Percentiles rank a stretch among this genome's conserved stretches.
These are phyloP conservation scores for Pseudogymnoascus sp. DNA, from an alignment of 2,329 filamentous ascomycete species.

Conservation along the genomic window DNA sequence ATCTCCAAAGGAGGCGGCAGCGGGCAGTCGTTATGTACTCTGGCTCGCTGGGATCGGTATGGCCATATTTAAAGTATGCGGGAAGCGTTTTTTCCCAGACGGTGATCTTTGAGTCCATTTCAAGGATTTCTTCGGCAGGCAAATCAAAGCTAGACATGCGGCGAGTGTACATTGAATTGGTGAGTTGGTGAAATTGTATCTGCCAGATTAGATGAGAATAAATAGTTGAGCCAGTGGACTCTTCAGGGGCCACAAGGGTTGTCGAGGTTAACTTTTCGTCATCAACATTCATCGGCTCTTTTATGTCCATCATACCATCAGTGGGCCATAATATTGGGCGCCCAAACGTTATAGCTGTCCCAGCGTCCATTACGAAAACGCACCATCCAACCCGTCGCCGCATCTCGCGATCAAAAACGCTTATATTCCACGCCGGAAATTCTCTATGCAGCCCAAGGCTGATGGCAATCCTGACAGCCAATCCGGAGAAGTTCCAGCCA, in stretches of 20 bases:
- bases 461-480: conserved; percentile 39
- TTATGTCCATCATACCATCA: conserved; percentile 26
- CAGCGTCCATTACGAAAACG: conserved; percentile 36
- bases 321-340: conserved; percentile 26
- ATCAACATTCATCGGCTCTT: conserved; percentile 28
- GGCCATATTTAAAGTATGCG: conserved; percentile 20
- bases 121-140: conserved; percentile 23
- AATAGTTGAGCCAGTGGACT: conserved; percentile 14
- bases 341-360: conserved; percentile 38
- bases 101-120: conserved; percentile 27
- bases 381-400: conserved; percentile 34
- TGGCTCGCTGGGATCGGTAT: conserved; percentile 14
- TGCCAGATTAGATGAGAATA: neutral
- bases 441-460: conserved; percentile 39
- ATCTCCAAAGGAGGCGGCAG: neutral
- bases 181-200: conserved; percentile 6
- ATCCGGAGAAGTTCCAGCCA: conserved; percentile 39
- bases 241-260: neutral
- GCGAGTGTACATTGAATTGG: conserved; percentile 21
- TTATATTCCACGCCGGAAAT: conserved; percentile 28
- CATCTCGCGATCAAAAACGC: conserved; percentile 29
- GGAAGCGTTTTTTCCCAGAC: conserved; percentile 24
- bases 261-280: conserved; percentile 17
- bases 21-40: neutral
- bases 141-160: conserved; percentile 1